Conservation (phyloP, 495 filamentous ascomycete genomes). For the Pyrenula aspistea region DNA sequence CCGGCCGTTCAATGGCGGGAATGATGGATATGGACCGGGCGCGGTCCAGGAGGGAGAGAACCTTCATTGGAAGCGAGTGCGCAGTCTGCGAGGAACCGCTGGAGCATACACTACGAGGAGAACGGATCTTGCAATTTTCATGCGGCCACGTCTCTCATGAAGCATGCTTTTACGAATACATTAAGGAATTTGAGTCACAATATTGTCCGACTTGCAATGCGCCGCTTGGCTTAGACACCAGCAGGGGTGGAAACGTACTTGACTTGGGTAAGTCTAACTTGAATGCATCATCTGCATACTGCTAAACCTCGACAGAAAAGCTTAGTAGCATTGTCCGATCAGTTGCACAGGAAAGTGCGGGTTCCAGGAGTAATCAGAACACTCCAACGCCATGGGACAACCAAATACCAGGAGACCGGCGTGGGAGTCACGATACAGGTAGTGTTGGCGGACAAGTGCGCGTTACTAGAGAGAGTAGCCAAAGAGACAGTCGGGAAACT, state of each 20-base stretch:
- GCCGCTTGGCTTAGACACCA: constrained; percentile 85
- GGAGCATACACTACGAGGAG: constrained; percentile 90
- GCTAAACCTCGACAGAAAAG: constrained; percentile 53
- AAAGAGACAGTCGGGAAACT: constrained; percentile 46
- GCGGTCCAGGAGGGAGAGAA: constrained; percentile 77
- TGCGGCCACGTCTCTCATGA: constrained; percentile 95
- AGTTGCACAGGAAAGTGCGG: constrained; percentile 46
- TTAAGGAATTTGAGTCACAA: constrained; percentile 89
- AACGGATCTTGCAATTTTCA: constrained; percentile 91
- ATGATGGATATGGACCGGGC: constrained; percentile 67
- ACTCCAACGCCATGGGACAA: constrained; percentile 50
- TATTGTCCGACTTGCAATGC: constrained; percentile 93
- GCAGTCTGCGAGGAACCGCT: constrained; percentile 95
- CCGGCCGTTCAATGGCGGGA: constrained; percentile 52
- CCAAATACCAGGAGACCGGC: constrained; percentile 36
- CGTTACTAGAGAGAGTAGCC: constrained; percentile 29
- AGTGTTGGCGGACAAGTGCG: constrained; percentile 10
- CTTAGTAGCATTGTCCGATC: constrained; percentile 89
- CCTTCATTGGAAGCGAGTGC: constrained; percentile 89
- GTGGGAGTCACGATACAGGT: constrained; percentile 4
- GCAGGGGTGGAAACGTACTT: constrained; percentile 85
- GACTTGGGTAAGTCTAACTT: constrained; percentile 64
- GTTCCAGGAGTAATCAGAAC: constrained; percentile 42
- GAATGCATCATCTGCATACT: background rate
- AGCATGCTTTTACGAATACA: constrained; percentile 98